Base-by-base conservation (phyloP, 164 flowering plant genomes). In the Chimonanthus salicifolius region DNA sequence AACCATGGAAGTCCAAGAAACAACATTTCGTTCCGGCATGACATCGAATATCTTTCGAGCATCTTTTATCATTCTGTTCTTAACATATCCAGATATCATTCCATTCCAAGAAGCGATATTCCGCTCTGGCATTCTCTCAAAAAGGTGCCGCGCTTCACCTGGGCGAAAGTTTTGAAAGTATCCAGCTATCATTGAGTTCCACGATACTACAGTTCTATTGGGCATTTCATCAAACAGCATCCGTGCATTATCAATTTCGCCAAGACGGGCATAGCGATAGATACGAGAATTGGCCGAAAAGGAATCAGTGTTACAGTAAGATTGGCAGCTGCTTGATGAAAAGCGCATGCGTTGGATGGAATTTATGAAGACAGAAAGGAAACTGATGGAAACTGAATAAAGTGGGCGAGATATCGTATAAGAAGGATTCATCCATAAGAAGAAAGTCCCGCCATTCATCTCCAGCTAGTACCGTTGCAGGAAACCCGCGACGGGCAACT, bases 1-100 rank as follows among this genome's bases (percentile, higher is more conserved):
- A 21, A 88, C 81, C 90, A 90, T 87, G 4, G 90, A 77, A 63
- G 94, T 92, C 97, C 92, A 91, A 0, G 97, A 85, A 48, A 90
- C 85, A 47, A 90, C 87, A 78, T 91, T 87, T 54, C 88, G 74
- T 43, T 87, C 87, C 43, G 88, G 88, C 91, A 88, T 90, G 20
- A 3, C 44, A 58, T 92, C 90, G 72, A 92, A 92, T 33, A 82
- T 72, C 46, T 62, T 68, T 45, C 88, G 81, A 2, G 94, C 97
- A 74, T 87, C 89, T 6, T 33, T 68, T 8, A 88, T 48, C 90
- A 85, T 88, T 51, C 87, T 73, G 69, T 84, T 86, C 68, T 81
- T 88, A 0, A 88, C 79, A 62, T 85, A 91, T 54, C 94, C 97
- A 62, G 94, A 84, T 47, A 91, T 62, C 82, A 91, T 81, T 1